phyloP scores from a whole-genome alignment of 2,329 filamentous ascomycete genomes.

The Bipolaris zeicola region DNA sequence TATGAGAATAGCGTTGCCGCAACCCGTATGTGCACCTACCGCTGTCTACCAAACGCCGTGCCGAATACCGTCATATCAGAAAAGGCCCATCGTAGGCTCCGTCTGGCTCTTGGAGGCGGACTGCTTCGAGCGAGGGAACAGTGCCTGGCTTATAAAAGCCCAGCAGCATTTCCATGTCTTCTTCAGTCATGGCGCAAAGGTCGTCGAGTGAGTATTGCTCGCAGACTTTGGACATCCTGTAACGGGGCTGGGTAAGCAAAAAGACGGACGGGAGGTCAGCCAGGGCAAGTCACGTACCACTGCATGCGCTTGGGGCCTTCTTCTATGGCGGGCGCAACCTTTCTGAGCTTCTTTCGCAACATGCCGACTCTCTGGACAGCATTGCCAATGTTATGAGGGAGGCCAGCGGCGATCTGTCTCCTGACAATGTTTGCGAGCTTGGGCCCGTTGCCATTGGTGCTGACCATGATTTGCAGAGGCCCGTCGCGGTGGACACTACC shows the following conservation, averaged over 20 bases:
- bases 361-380: conserved; percentile 85
- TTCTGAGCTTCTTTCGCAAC: conserved; percentile 77
- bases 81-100: conserved; percentile 57
- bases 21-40: conserved; percentile 20
- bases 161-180: conserved; percentile 81
- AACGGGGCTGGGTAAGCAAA: conserved; percentile 34
- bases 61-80: conserved; percentile 34
- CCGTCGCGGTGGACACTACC: conserved; percentile 94
- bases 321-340: conserved; percentile 71
- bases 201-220: conserved; percentile 85
- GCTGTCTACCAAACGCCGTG: conserved; percentile 18
- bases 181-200: conserved; percentile 78
- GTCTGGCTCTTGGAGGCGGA: conserved; percentile 49
- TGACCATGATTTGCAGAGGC: conserved; percentile 97
- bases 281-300: conserved; percentile 61
- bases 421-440: conserved; percentile 86
- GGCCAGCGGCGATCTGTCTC: conserved; percentile 74
- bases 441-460: conserved; percentile 95
- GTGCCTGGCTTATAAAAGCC: conserved; percentile 66
- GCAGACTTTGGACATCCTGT: conserved; percentile 89
- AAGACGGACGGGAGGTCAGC: too few relatives aligned
- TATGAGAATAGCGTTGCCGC: conserved; percentile 10
- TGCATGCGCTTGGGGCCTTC: conserved; percentile 88
- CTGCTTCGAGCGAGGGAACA: conserved; percentile 52
- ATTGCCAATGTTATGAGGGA: conserved; percentile 80